These are phyloP conservation scores for Prunus fruticosa DNA, from an alignment of 306 rosid genomes.

Conservation along the genomic window DNA sequence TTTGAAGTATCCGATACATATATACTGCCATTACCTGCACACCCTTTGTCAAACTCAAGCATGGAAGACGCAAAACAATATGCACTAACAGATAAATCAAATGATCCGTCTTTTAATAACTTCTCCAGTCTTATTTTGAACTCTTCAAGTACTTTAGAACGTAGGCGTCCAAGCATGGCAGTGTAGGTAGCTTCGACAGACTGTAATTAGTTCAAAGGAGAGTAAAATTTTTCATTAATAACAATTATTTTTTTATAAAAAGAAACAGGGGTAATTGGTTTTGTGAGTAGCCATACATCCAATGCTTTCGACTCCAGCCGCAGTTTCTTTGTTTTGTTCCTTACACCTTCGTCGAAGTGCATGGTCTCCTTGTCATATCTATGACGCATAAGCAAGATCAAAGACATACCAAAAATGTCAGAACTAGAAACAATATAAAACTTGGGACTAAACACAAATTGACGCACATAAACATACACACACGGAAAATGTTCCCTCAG, in stretches of 20 bases:
- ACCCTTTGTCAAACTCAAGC: conserved; percentile 60
- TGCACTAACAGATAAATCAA: conserved; percentile 51
- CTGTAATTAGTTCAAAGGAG: conserved; percentile 27
- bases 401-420: neutral
- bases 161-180: conserved; percentile 63
- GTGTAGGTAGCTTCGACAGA: conserved; percentile 62
- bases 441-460: too few relatives aligned
- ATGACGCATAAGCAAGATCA: neutral
- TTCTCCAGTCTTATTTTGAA: conserved; percentile 60
- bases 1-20: too few relatives aligned
- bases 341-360: conserved; percentile 77
- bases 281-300: conserved; percentile 49
- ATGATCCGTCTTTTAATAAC: conserved; percentile 72
- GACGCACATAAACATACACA: too few relatives aligned
- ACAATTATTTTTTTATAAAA: too few relatives aligned
- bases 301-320: conserved; percentile 55
- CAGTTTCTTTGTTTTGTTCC: conserved; percentile 53
- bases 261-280: too few relatives aligned
- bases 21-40: conserved; percentile 51
- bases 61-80: conserved; percentile 33
- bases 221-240: too few relatives aligned
- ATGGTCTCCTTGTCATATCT: conserved; percentile 76
- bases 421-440: neutral
- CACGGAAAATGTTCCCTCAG: too few relatives aligned
- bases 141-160: conserved; percentile 46